Evolutionary conservation across 257 asterid species (phyloP), one percentile per base, ranked within the genome.

Genomic region (Schizonepeta tenuifolia): DNA sequence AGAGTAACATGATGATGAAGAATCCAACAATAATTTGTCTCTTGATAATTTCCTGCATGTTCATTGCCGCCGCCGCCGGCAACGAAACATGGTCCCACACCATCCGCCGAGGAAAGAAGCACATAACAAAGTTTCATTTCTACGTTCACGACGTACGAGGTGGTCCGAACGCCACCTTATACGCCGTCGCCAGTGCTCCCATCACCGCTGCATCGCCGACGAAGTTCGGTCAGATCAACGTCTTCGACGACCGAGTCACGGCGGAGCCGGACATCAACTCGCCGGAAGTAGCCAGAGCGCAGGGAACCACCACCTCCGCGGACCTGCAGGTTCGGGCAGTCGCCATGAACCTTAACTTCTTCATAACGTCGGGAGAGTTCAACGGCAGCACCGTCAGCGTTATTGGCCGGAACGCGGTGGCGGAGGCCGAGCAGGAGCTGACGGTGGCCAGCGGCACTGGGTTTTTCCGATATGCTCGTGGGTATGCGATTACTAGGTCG

Each of bases 391-490:
- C 86, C 4, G 24, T 84, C 0, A 36, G 81, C 40, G 44, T 81
- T 1, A 6, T 79, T 31, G 86, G 86, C 4, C 36, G 88, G 76
- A 84, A 81, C 15, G 76, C 26, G 63, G 2, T 79, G 0, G 9
- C 3, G 28, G 3, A 58, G 3, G 14, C 2, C 0, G 6, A 53
- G 5, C 80, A 82, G 1, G 84, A 84, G 84, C 21, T 84, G 60
- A 15, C 86, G 11, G 78, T 84, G 47, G 84, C 64, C 3, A 84
- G 88, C 4, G 88, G 88, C 20, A 79, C 86, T 3, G 88, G 84
- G 0, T 24, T 20, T 0, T 84, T 84, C 66, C 81, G 86, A 1
- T 63, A 17, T 9, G 86, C 83, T 0, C 81, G 83, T 41, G 89
- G 86, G 5, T 81, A 81, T 18, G 86, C 83, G 0, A 3, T 81